Conservation (phyloP, 2,329 filamentous ascomycete species). For the Trichoderma sp. region DNA sequence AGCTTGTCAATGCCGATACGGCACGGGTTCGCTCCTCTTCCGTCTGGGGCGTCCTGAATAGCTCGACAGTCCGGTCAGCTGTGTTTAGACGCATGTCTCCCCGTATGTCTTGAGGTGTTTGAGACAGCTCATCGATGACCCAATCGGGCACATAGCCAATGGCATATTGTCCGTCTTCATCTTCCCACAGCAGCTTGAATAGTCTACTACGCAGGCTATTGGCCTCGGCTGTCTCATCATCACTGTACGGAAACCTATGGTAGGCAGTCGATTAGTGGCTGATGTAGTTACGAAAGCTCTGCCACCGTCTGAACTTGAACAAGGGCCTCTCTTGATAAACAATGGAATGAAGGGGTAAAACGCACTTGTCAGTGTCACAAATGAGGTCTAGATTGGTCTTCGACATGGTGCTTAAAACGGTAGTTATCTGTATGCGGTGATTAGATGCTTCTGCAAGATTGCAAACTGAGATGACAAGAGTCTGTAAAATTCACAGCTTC, state of each 20-base stretch:
- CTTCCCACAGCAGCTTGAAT: conserved; percentile 63
- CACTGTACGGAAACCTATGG: conserved; percentile 72
- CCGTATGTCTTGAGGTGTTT: conserved; percentile 48
- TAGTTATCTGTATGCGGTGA: neutral
- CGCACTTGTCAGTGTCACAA: conserved; percentile 54
- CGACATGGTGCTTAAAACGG: conserved; percentile 19
- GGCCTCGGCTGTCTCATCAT: conserved; percentile 56
- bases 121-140: conserved; percentile 48
- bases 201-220: conserved; percentile 56
- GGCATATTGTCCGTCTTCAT: conserved; percentile 59
- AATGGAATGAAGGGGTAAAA: conserved; percentile 11
- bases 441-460: neutral
- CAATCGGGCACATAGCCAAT: conserved; percentile 60
- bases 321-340: neutral
- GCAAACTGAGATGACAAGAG: neutral
- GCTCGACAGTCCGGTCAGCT: conserved; percentile 57
- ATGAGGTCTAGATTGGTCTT: conserved; percentile 50
- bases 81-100: conserved; percentile 62
- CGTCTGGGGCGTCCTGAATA: conserved; percentile 53
- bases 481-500: neutral
- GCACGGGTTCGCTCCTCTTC: conserved; percentile 60
- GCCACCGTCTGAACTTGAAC: neutral
- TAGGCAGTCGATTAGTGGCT: neutral
- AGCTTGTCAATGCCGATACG: conserved; percentile 55
- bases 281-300: neutral